phyloP scores from a whole-genome alignment of 2,329 filamentous ascomycete genomes.

The Simplicillium aogashimaense region DNA sequence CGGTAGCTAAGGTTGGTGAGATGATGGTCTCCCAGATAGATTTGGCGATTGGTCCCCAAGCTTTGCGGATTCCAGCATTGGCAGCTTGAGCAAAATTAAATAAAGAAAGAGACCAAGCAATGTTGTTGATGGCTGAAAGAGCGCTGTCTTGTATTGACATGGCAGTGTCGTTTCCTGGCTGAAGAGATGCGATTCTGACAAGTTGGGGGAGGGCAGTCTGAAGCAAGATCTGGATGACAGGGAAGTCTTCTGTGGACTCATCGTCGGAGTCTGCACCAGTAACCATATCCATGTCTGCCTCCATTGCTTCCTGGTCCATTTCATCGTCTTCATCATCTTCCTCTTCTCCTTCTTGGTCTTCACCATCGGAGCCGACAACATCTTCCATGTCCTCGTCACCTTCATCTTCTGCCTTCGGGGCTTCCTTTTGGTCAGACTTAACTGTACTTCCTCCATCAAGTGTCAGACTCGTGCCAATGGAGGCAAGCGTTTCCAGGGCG shows the following conservation, averaged over 20 bases:
- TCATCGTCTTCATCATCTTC: slow-evolving; percentile 37
- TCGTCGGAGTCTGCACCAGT: slow-evolving; percentile 35
- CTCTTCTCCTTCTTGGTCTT: slow-evolving; percentile 24
- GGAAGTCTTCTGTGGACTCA: slow-evolving; percentile 36
- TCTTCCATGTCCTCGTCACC: slow-evolving; percentile 28
- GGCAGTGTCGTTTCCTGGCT: slow-evolving; percentile 28
- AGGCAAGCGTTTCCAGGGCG: slow-evolving; percentile 52
- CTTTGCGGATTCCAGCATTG: slow-evolving; percentile 38
- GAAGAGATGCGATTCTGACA: slow-evolving; percentile 33
- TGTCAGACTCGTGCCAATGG: slow-evolving; percentile 51
- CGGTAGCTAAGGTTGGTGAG: slow-evolving; percentile 45
- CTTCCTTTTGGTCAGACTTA: slow-evolving; percentile 13
- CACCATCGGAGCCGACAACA: slow-evolving; percentile 23
- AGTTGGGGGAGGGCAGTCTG: slow-evolving; percentile 29
- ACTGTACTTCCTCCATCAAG: slow-evolving; percentile 26
- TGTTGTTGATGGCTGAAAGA: slow-evolving; percentile 54
- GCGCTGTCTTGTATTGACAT: slow-evolving; percentile 40
- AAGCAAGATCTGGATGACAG: slow-evolving; percentile 36
- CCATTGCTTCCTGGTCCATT: slow-evolving; percentile 46
- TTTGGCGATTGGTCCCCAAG: slow-evolving; percentile 44
- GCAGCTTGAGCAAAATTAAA: slow-evolving; percentile 47
- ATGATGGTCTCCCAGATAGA: slow-evolving; percentile 49
- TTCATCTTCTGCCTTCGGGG: slow-evolving; percentile 26
- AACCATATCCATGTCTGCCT: slow-evolving; percentile 57
- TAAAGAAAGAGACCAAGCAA: slow-evolving; percentile 55